Evolutionary conservation across 441 rosid species (phyloP).

Genomic region (Croton laevigatus): DNA sequence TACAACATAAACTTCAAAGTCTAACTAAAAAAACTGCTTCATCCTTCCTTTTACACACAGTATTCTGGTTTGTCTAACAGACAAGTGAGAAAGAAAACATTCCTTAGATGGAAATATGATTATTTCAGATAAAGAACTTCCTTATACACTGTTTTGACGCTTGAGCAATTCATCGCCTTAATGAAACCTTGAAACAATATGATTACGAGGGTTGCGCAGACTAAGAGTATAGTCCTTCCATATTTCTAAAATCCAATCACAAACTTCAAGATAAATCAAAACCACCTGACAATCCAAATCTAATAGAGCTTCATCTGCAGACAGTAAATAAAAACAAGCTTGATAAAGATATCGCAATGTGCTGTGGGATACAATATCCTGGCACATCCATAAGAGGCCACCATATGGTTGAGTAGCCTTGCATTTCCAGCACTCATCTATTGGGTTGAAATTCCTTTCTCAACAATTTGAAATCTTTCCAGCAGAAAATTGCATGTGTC

Average conservation of each 20-base stretch:
- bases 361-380: not conserved
- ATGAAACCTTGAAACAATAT: not conserved
- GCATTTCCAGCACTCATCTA: not conserved
- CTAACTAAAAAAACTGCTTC: not conserved
- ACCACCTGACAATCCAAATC: not conserved
- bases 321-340: not conserved
- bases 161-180: not conserved
- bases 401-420: not conserved
- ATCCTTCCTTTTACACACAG: not conserved
- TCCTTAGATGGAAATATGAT: not conserved
- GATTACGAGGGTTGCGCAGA: not conserved
- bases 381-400: not conserved
- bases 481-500: not conserved
- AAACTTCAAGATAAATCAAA: not conserved
- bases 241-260: not conserved
- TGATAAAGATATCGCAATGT: not conserved
- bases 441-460: not conserved
- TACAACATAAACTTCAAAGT: not conserved
- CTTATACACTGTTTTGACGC: not conserved
- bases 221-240: not conserved
- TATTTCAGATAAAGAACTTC: not conserved
- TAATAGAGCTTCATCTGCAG: not conserved
- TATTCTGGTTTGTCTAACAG: not conserved
- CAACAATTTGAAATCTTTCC: not conserved
- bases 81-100: not conserved